These are phyloP conservation scores for Luvunga scandens DNA, from an alignment of 345 rosid species.

Conservation along the genomic window DNA sequence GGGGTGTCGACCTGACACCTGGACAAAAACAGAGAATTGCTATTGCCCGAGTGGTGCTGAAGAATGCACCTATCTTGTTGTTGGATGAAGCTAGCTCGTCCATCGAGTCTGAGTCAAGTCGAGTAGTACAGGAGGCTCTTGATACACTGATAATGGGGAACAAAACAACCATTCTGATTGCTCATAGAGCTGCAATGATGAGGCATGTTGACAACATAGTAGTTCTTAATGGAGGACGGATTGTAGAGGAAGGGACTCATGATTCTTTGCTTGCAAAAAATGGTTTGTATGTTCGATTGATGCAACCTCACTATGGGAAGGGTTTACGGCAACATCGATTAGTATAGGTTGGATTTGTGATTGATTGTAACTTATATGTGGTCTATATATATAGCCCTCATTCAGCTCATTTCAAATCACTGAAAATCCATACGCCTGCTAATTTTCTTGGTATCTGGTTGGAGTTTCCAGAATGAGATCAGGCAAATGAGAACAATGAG, in stretches of 20 bases:
- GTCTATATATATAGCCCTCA: constrained; percentile 29
- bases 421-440: constrained; percentile 11
- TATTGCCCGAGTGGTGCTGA: constrained; percentile 88
- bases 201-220: constrained; percentile 95
- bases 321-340: constrained; percentile 91
- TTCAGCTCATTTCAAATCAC: constrained; percentile 14
- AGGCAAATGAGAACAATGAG: constrained; percentile 20
- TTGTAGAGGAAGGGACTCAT: constrained; percentile 93
- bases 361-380: constrained; percentile 19
- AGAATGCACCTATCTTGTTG: constrained; percentile 91
- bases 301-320: constrained; percentile 97
- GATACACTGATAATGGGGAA: constrained; percentile 96
- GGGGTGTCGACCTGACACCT: constrained; percentile 96
- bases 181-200: constrained; percentile 97
- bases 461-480: constrained; percentile 10
- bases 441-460: constrained; percentile 2
- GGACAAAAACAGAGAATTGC: constrained; percentile 99
- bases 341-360: constrained; percentile 37
- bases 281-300: constrained; percentile 88
- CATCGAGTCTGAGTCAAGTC: constrained; percentile 95
- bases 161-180: constrained; percentile 92
- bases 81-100: constrained; percentile 97
- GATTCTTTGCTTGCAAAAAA: constrained; percentile 79
- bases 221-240: constrained; percentile 95
- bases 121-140: constrained; percentile 95